phyloP scores from a whole-genome alignment of 208 protist species.

The Acanthamoeba royreba region DNA sequence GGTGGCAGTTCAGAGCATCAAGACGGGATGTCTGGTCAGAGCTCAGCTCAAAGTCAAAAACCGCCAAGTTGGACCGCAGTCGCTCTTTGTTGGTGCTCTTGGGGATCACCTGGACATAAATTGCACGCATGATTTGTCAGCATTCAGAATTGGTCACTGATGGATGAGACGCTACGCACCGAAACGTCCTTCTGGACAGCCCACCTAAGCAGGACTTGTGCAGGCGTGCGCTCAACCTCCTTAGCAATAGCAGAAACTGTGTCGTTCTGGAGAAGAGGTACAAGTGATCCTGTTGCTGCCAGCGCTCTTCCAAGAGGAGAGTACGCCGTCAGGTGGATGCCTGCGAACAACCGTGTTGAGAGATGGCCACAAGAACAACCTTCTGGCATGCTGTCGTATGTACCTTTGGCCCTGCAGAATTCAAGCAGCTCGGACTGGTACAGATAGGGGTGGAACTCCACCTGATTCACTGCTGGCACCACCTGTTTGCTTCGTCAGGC shows the following conservation, averaged over 20 bases:
- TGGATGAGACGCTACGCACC: background rate
- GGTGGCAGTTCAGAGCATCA: background rate
- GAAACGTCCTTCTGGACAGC: slow-evolving; percentile 14
- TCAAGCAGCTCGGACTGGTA: slow-evolving; percentile 10
- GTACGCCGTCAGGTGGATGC: slow-evolving; percentile 76
- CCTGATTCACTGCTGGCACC: slow-evolving; percentile 27
- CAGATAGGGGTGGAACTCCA: slow-evolving; percentile 46
- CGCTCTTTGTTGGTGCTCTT: slow-evolving; percentile 83
- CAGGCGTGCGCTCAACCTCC: background rate
- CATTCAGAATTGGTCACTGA: background rate
- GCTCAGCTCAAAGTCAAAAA: slow-evolving; percentile 86
- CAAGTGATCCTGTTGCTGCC: background rate
- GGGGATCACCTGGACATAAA: slow-evolving; percentile 72
- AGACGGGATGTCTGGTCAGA: slow-evolving; percentile 80
- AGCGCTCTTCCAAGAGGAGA: slow-evolving; percentile 54
- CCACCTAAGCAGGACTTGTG: slow-evolving; percentile 55
- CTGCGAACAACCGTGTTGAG: background rate
- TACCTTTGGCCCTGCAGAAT: background rate
- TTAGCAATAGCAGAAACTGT: slow-evolving; percentile 49
- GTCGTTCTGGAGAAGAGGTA: slow-evolving; percentile 35
- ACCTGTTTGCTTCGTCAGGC: background rate
- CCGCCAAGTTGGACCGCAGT: slow-evolving; percentile 87
- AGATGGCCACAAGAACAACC: background rate
- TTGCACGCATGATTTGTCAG: background rate
- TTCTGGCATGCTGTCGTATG: background rate